Evolutionary conservation across 176 grass and related monocot species (phyloP).

Genomic region (Thalia dealbata): DNA sequence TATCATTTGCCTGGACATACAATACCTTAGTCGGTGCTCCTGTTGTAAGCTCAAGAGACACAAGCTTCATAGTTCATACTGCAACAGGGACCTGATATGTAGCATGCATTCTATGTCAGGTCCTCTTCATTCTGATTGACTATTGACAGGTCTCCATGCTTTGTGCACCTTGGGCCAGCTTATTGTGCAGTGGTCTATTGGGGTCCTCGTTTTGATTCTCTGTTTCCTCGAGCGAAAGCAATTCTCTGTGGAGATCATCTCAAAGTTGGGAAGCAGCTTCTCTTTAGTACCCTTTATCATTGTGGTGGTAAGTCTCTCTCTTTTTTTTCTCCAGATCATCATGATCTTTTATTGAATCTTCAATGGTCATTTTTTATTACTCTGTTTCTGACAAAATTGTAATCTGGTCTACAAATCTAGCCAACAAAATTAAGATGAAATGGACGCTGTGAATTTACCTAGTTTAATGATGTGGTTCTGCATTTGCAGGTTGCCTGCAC

Average conservation of each 20-base stretch:
- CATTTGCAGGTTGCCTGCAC: conserved; percentile 80
- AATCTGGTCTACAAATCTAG: not conserved
- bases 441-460: not conserved
- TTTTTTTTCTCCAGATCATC: not conserved
- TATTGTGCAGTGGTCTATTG: conserved; percentile 74
- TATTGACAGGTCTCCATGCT: conserved; percentile 60
- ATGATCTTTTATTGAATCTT: too few species aligned
- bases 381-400: conserved; percentile 1
- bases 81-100: conserved; percentile 18
- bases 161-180: conserved; percentile 84
- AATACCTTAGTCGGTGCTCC: not conserved
- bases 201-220: conserved; percentile 66
- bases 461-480: not conserved
- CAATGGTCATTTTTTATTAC: too few species aligned
- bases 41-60: not conserved
- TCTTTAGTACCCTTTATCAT: conserved; percentile 75
- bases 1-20: not conserved
- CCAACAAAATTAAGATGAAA: not conserved
- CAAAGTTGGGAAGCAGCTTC: conserved; percentile 96
- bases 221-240: conserved; percentile 68
- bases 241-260: conserved; percentile 63
- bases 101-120: conserved; percentile 30
- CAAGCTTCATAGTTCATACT: not conserved
- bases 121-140: conserved; percentile 52
- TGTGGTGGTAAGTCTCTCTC: conserved; percentile 68